phyloP scores from a whole-genome alignment of 139 green algal species.

The Ettlia oleoabundans region DNA sequence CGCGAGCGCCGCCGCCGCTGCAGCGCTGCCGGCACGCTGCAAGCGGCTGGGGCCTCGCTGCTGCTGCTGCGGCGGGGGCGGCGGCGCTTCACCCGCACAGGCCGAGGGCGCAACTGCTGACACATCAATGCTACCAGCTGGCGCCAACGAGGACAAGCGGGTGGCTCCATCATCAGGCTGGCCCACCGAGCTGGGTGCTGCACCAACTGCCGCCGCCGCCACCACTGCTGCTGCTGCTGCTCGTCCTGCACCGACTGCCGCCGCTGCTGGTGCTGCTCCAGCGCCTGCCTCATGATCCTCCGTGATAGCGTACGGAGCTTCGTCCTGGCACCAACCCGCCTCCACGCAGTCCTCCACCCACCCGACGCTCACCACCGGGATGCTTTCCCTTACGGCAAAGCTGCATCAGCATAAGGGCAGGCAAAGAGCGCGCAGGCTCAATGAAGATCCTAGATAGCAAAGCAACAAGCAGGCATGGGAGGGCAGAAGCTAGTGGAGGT shows the following conservation, averaged over 20 bases:
- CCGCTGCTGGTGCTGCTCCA: neutral
- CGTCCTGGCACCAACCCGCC: constrained; percentile 41
- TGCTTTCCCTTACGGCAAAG: neutral
- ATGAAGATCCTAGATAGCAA: too few species aligned
- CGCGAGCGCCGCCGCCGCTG: neutral
- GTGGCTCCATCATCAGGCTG: neutral
- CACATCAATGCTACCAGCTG: neutral
- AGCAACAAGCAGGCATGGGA: too few species aligned
- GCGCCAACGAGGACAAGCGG: neutral
- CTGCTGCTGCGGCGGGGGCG: neutral
- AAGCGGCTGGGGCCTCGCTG: constrained; percentile 6
- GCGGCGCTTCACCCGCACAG: neutral
- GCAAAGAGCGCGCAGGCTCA: neutral
- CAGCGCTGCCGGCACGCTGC: constrained; percentile 5
- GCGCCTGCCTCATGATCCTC: too few species aligned
- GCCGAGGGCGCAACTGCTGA: neutral
- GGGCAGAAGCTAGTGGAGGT: too few species aligned
- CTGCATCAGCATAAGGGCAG: neutral
- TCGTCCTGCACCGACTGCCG: neutral
- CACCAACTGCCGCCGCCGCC: neutral
- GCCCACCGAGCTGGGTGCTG: neutral
- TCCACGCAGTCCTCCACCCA: constrained; percentile 36
- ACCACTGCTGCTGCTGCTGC: neutral
- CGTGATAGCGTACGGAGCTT: constrained; percentile 7
- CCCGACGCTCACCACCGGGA: neutral